Conservation (phyloP, 805 yeast genomes). For the Yarrowia alimentaria region DNA sequence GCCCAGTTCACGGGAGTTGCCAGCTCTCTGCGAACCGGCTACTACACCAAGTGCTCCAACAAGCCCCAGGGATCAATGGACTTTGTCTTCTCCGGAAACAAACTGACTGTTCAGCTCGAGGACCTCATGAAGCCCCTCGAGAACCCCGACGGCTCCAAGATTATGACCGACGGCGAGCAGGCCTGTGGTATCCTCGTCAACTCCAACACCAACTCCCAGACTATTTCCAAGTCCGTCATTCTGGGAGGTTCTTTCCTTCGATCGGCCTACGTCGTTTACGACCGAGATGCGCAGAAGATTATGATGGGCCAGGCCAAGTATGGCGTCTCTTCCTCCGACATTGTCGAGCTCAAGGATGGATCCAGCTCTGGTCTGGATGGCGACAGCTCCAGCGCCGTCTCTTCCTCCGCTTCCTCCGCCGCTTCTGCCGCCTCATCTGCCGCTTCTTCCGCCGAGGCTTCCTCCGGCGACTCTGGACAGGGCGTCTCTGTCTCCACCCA, state of each 20-base stretch:
- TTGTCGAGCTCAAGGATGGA: constrained; percentile 17
- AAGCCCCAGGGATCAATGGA: constrained; percentile 49
- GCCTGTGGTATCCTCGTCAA: constrained; percentile 53
- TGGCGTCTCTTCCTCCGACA: constrained; percentile 22
- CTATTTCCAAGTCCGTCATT: constrained; percentile 17
- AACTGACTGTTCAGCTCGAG: constrained; percentile 83
- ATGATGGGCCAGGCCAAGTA: constrained; percentile 54
- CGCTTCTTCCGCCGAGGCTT: not conserved
- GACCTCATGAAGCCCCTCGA: constrained; percentile 45
- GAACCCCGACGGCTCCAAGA: constrained; percentile 23
- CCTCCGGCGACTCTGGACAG: not conserved
- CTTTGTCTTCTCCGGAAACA: constrained; percentile 86
- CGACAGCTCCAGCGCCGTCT: too few species aligned
- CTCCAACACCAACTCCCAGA: constrained; percentile 30
- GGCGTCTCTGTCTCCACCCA: constrained; percentile 7
- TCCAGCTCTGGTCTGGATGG: too few species aligned
- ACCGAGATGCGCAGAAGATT: constrained; percentile 54
- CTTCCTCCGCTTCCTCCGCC: constrained; percentile 1
- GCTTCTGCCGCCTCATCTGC: not conserved
- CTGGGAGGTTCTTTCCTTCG: constrained; percentile 65
- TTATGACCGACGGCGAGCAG: constrained; percentile 25
- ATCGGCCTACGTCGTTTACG: constrained; percentile 63
- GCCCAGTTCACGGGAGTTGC: constrained; percentile 51
- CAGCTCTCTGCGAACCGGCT: constrained; percentile 45
- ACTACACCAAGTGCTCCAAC: constrained; percentile 44